Evolutionary conservation across 345 rosid genomes (phyloP).

Genomic region (Lumnitzera racemosa): DNA sequence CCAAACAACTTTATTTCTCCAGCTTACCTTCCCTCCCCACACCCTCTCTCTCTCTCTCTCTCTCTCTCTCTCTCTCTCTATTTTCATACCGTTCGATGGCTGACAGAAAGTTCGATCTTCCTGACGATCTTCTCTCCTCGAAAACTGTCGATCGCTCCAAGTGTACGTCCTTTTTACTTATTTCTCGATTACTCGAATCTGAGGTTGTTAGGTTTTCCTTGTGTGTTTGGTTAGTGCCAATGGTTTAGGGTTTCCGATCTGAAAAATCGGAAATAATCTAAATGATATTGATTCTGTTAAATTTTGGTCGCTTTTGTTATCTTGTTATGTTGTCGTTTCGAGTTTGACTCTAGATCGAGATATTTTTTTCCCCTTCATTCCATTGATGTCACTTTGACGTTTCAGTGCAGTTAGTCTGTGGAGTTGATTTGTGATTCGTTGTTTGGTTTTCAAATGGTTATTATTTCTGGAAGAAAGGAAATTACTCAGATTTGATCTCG

Average conservation of each 20-base stretch:
- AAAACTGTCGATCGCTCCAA: slow-evolving; percentile 56
- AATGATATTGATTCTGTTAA: too few species aligned
- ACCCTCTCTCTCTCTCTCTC: slow-evolving; percentile 6
- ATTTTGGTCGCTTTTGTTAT: too few species aligned
- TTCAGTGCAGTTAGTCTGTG: too few species aligned
- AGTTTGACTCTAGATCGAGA: too few species aligned
- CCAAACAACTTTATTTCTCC: slow-evolving; percentile 4
- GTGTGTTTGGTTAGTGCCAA: neutral
- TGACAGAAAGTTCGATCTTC: slow-evolving; percentile 70
- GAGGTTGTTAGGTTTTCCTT: neutral
- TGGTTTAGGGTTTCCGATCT: slow-evolving; percentile 4
- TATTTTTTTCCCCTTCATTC: too few species aligned
- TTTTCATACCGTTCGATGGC: slow-evolving; percentile 41
- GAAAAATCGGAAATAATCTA: neutral
- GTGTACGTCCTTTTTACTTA: slow-evolving; percentile 26
- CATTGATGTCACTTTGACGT: too few species aligned
- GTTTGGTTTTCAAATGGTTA: too few species aligned
- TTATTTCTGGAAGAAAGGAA: too few species aligned
- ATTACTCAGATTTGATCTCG: too few species aligned
- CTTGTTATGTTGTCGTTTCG: too few species aligned
- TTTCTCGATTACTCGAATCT: neutral
- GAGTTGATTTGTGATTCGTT: too few species aligned
- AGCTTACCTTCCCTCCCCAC: slow-evolving; percentile 3
- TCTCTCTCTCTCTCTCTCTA: neutral
- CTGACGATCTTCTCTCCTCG: slow-evolving; percentile 65